These are phyloP conservation scores for Pseudocercospora fuligena DNA, from an alignment of 2,329 filamentous ascomycete genomes.

Conservation along the genomic window DNA sequence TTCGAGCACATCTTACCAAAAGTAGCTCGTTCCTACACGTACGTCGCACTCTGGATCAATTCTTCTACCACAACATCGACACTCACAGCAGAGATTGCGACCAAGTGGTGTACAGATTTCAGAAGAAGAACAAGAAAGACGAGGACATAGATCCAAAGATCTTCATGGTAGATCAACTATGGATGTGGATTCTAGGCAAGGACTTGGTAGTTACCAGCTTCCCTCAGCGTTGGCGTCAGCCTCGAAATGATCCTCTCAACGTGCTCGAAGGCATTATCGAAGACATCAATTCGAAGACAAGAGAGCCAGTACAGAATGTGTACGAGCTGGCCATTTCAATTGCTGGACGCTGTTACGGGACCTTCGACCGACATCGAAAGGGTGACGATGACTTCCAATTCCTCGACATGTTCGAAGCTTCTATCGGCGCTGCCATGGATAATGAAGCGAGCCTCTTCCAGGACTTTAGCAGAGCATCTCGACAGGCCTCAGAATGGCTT, in stretches of 20 bases:
- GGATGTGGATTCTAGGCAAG: slow-evolving; percentile 66
- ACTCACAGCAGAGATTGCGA: slow-evolving; percentile 64
- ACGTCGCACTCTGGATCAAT: slow-evolving; percentile 68
- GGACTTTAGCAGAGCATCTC: slow-evolving; percentile 63
- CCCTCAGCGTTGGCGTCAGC: slow-evolving; percentile 64
- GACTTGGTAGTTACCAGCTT: slow-evolving; percentile 66
- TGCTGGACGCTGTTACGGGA: slow-evolving; percentile 51
- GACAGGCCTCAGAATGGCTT: slow-evolving; percentile 53
- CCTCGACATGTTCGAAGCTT: slow-evolving; percentile 62
- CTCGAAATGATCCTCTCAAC: slow-evolving; percentile 65
- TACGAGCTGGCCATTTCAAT: slow-evolving; percentile 68
- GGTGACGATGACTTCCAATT: slow-evolving; percentile 66
- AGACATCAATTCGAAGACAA: slow-evolving; percentile 68
- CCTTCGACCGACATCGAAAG: slow-evolving; percentile 59
- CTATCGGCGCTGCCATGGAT: slow-evolving; percentile 58
- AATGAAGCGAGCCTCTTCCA: slow-evolving; percentile 57
- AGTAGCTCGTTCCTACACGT: slow-evolving; percentile 54
- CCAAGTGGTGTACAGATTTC: slow-evolving; percentile 68
- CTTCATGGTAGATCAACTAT: slow-evolving; percentile 63
- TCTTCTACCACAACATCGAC: slow-evolving; percentile 68
- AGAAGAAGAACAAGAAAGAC: slow-evolving; percentile 26
- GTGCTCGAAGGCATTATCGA: slow-evolving; percentile 67
- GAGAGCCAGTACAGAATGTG: slow-evolving; percentile 62
- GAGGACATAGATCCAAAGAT: slow-evolving; percentile 28
- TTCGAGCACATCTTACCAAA: slow-evolving; percentile 32